Base-by-base conservation (phyloP, 2,329 filamentous ascomycete genomes). In the Cladophialophora bantiana region DNA sequence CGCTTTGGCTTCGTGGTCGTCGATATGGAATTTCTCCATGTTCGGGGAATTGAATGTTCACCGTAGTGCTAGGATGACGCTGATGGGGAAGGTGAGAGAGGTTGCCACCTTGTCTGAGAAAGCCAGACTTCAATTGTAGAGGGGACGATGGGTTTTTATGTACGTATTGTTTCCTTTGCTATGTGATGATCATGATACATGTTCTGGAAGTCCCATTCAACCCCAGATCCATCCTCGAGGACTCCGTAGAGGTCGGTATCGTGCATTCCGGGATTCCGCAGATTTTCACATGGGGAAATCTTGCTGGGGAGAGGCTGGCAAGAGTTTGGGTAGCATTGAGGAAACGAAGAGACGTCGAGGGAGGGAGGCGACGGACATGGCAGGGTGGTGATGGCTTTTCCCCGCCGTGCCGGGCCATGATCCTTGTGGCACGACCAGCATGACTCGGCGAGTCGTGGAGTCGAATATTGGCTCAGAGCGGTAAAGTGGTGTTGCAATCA, bases 401-500 rank as follows among this genome's bases (percentile, higher is more conserved):
- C 52, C 34, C 31, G 55, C 55, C 18, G 35, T 13, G 18, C 35
- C 35, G 13, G 15, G 35, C 15, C 12, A 38, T 34, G 15, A 56
- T 50, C 45, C 45, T 50, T 26, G 45, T 50, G 45, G 45, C 45
- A 56, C 26, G 35, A 58, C 32, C 26, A 20, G 45, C 45, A 56
- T 38, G 35, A 58, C 32, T 26, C 26, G 31, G 40, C 55, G 35
- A 42, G 55, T 38, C 26, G 55, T 50, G 20, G 45, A 26, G 45
- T 26, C 18, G 13, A 50, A 50, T 50, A 32, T 35, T 40, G 15
- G 34, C 65, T 53, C 32, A 53, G 45, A 60, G 54, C 31, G 65
- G 65, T 40, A 59, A 64, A 50, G 60, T 42, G 48, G 59, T 56
- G 55, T 62, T 58, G 55, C 63, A 65, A 26, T 60, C 50, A 56